A percentile compares a stretch with the other conserved stretches of the same genome.
Conservation (phyloP, 306 rosid genomes). For the Potentilla sterilis region DNA sequence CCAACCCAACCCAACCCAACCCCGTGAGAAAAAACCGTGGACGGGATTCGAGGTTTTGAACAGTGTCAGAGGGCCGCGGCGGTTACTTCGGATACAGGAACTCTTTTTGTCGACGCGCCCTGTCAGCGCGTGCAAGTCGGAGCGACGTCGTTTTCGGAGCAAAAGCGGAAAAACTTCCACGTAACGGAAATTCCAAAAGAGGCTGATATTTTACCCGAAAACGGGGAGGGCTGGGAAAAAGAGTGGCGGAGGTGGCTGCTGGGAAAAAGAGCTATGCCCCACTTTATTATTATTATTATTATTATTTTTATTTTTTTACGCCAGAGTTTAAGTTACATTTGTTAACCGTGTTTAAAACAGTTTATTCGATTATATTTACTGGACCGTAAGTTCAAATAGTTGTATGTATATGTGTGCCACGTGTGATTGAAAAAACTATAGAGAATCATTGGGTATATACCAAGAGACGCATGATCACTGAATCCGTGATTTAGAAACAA, state of each 20-base stretch:
- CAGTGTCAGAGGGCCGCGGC: neutral
- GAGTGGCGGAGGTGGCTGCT: slow-evolving; percentile 22
- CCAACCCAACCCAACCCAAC: neutral
- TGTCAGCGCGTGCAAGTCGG: neutral
- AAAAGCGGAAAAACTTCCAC: neutral
- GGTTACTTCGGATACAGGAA: neutral
- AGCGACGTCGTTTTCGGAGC: slow-evolving; percentile 17
- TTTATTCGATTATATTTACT: no score
- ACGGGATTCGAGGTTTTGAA: neutral
- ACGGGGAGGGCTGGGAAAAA: neutral
- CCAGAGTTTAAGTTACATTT: slow-evolving; percentile 1
- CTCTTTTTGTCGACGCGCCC: neutral
- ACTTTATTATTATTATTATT: no score
- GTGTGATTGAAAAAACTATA: no score
- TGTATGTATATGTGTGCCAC: no score
- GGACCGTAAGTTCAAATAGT: no score
- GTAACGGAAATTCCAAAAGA: neutral
- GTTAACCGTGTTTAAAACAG: neutral
- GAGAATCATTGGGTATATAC: no score
- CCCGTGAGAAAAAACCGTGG: neutral
- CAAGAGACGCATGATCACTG: no score
- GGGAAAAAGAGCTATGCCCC: slow-evolving; percentile 6
- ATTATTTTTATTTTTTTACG: no score
- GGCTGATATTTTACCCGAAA: neutral
- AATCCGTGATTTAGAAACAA: no score